Evolutionary conservation across 2,329 filamentous ascomycete genomes (phyloP), one percentile per base, ranked within the genome.

Genomic region (Pezicula rhizophila): DNA sequence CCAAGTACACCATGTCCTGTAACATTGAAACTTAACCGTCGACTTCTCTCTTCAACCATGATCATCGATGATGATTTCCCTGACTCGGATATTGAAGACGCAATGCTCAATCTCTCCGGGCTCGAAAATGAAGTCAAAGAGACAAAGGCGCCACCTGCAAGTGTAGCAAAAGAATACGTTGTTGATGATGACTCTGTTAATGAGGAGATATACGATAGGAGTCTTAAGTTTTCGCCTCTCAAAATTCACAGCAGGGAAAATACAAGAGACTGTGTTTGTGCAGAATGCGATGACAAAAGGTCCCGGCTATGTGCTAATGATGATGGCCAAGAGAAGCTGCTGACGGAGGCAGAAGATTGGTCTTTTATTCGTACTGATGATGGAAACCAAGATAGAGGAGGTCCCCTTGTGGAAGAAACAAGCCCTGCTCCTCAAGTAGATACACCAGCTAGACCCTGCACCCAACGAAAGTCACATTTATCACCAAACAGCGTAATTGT

Each of bases 211-310:
- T 63, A 60, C 44, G 59, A 60, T 40, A 53, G 50, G 25, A 51
- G 48, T 53, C 57, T 62, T 45, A 57, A 62, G 45, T 59, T 57
- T 40, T 60, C 61, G 10, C 54, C 59, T 45, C 56, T 49, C 14
- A 57, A 53, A 8, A 40, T 45, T 15, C 38, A 23, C 17, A 18
- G 8, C 7, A 26, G 45, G 34, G 31, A 8, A 23, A n/a, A 15
- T 39, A 10, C 34, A n/a, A 23, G 37, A 31, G 18, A 15, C 14
- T 20, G 11, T 40, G 15, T 40, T 12, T 11, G 18, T 20, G 18
- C 14, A n/a, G 39, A 34, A 8, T 28, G 23, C 3, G 44, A 34
- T 23, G 23, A 17, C 15, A 12, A 31, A 31, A 31, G 12, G 7
- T 31, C 5, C 28, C 28, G 28, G 28, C 4, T 12, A 31, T 4